Conservation (phyloP, 1,139 yeast genomes). For the Diutina scorzettiae region DNA sequence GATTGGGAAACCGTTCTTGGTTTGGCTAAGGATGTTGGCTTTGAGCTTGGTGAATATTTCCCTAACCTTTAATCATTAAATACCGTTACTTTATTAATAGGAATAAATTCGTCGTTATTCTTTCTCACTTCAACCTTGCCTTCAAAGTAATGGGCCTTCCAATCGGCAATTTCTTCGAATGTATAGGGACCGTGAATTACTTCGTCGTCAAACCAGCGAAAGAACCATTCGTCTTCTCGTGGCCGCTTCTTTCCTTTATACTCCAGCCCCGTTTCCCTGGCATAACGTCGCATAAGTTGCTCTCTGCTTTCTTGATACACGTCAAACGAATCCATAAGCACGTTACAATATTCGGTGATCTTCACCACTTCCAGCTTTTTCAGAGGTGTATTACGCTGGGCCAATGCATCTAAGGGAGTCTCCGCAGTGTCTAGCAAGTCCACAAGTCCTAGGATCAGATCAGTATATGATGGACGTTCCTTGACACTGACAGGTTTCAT, state of each 20-base stretch:
- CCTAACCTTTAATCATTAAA: constrained; percentile 15
- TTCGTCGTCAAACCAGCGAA: constrained; percentile 41
- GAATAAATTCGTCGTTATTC: constrained; percentile 17
- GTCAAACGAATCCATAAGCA: constrained; percentile 27
- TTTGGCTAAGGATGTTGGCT: constrained; percentile 40
- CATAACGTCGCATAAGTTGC: constrained; percentile 43
- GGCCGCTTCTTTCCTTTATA: constrained; percentile 17
- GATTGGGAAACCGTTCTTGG: constrained; percentile 39
- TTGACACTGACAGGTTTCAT: not conserved
- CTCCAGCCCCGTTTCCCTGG: constrained; percentile 36
- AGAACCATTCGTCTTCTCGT: constrained; percentile 38
- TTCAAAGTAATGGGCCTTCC: constrained; percentile 51
- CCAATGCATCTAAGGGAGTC: constrained; percentile 49
- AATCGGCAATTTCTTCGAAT: constrained; percentile 40
- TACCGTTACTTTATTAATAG: constrained; percentile 13
- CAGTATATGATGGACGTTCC: too few relatives aligned
- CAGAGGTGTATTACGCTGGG: constrained; percentile 10
- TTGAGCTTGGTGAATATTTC: constrained; percentile 43
- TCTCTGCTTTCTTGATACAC: constrained; percentile 49
- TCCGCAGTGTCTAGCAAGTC: constrained; percentile 45
- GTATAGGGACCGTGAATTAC: constrained; percentile 49
- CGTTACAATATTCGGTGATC: constrained; percentile 42
- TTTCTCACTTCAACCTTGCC: constrained; percentile 26
- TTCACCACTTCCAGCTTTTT: constrained; percentile 17
- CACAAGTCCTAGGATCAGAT: constrained; percentile 17